Evolutionary conservation across 208 protist species (phyloP).

Genomic region (Trypanosoma platydactyli): DNA sequence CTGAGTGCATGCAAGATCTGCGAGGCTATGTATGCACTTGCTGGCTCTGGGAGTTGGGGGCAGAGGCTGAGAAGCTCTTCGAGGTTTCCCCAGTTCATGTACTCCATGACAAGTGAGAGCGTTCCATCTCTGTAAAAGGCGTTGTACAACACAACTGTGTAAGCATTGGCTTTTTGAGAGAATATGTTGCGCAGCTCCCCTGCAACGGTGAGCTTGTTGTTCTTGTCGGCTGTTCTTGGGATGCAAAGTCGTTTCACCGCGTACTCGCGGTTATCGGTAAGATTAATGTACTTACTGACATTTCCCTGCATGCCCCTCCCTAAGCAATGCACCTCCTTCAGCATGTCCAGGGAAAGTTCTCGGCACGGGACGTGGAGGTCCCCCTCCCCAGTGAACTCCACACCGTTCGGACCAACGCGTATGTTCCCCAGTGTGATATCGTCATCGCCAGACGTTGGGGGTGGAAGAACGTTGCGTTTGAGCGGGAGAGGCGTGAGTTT

Average conservation of each 20-base stretch:
- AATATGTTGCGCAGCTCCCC: slow-evolving; percentile 87
- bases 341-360: slow-evolving; percentile 64
- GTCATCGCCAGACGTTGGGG: slow-evolving; percentile 38
- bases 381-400: slow-evolving; percentile 78
- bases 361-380: slow-evolving; percentile 69
- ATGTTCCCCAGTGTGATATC: slow-evolving; percentile 80
- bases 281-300: slow-evolving; percentile 68
- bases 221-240: slow-evolving; percentile 50
- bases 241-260: slow-evolving; percentile 84
- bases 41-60: slow-evolving; percentile 43
- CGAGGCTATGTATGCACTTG: slow-evolving; percentile 69
- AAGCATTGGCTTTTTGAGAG: slow-evolving; percentile 58
- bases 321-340: slow-evolving; percentile 45
- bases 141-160: slow-evolving; percentile 84
- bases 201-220: slow-evolving; percentile 71
- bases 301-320: slow-evolving; percentile 78
- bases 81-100: slow-evolving; percentile 89
- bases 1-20: slow-evolving; percentile 83
- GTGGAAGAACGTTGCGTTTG: slow-evolving; percentile 41
- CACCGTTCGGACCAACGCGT: slow-evolving; percentile 58
- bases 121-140: slow-evolving; percentile 73
- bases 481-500: slow-evolving; percentile 69
- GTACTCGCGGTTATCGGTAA: slow-evolving; percentile 44
- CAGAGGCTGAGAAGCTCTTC: slow-evolving; percentile 69
- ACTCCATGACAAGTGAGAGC: slow-evolving; percentile 85